Evolutionary conservation across 1,284 basidiomycete genomes (phyloP), one percentile per base, ranked within the genome.

Genomic region (Cryptococcus maquisensis): DNA sequence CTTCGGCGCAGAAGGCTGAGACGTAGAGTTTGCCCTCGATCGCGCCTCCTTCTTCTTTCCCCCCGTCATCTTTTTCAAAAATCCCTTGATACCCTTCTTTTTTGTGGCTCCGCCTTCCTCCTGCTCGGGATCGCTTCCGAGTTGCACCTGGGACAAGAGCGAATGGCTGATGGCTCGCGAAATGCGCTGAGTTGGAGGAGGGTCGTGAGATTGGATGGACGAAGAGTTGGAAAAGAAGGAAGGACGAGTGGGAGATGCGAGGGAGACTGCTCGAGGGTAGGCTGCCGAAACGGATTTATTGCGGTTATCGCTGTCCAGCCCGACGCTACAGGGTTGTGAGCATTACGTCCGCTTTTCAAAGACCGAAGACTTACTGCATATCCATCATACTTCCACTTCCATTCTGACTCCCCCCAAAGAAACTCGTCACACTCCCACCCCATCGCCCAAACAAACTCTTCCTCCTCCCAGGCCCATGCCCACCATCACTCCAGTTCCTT

Each of bases 301-400:
- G 13, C 69, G 63, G 2, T 71, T 67, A 56, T 77, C 75, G 21
- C 57, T 55, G 49, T 77, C 75, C 23, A 77, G 64, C 15, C 74
- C 75, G 37, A 77, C 68, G 55, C 73, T 76, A 51, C 0, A 24
- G 23, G 37, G 35, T 35, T 16, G 21, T 37, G 26, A 16, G 35
- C 20, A 45, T 9, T 2, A 39, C 10, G 42, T 36, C 13, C 20
- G 23, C 18, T 12, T 15, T 7, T 28, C 24, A 24, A 32, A 15
- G 9, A 32, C 46, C 13, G 18, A 18, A 18, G 21, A 86, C 89
- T 68, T 77, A 92, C 90, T 93, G 90, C 90, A 93, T 92, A 71
- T 93, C 88, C 69, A 92, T 80, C 88, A 93, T 90, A 68, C 90
- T 83, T 6, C 88, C 90, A 49, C 84, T 79, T 56, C 85, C 87